A percentile compares a stretch with the other conserved stretches of the same genome.
These are phyloP conservation scores for Xylaria arbuscula DNA, from an alignment of 2,329 filamentous ascomycete species.

Conservation along the genomic window DNA sequence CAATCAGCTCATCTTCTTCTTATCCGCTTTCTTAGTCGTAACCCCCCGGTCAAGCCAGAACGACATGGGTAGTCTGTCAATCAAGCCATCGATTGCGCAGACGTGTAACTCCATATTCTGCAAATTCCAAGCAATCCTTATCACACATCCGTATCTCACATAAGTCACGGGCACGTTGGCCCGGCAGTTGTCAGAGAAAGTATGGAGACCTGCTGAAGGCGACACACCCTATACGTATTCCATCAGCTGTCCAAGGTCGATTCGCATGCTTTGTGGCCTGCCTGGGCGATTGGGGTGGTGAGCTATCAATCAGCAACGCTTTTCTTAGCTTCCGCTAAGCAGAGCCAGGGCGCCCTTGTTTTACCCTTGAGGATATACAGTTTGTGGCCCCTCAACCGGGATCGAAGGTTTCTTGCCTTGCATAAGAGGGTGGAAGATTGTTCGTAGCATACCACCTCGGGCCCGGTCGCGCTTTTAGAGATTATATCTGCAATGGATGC, in stretches of 20 bases:
- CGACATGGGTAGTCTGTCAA: constrained; percentile 43
- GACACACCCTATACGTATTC: constrained; percentile 12
- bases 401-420: constrained; percentile 13
- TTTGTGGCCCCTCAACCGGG: constrained; percentile 11
- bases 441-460: constrained; percentile 3
- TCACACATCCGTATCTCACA: constrained; percentile 24
- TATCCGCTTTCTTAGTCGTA: constrained; percentile 47
- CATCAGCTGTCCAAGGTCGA: constrained; percentile 8
- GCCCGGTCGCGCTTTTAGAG: constrained; percentile 10
- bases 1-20: constrained; percentile 45
- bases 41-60: constrained; percentile 40
- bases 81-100: constrained; percentile 34
- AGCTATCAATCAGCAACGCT: constrained; percentile 6
- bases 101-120: constrained; percentile 33
- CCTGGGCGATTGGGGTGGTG: not conserved
- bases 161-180: constrained; percentile 5
- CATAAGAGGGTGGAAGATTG: constrained; percentile 11
- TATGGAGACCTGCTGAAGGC: constrained; percentile 1
- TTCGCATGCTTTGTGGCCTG: not conserved
- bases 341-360: not conserved
- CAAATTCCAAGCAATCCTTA: constrained; percentile 28
- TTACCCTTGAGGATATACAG: not conserved
- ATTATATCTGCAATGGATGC: constrained; percentile 16
- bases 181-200: constrained; percentile 11
- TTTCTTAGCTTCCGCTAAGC: constrained; percentile 5